Percentiles rank a stretch among this genome's conserved stretches.
Evolutionary conservation across 805 yeast species (phyloP).

Genomic region (Ogataea henricii): DNA sequence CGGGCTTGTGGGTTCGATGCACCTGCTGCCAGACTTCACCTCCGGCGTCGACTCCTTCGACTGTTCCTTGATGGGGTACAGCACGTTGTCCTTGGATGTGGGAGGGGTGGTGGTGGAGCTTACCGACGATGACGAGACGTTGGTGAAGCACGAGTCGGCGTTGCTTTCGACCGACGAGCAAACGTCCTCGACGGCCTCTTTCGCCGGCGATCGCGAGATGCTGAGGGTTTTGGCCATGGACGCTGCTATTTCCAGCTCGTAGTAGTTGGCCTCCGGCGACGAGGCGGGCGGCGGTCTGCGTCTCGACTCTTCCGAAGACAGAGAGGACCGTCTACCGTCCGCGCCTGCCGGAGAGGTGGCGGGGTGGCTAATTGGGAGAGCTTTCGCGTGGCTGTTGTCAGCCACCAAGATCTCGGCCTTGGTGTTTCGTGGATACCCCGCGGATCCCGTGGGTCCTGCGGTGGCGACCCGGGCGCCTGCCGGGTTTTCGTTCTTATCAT

Average conservation of each 20-base stretch:
- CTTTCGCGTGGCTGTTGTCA: background rate
- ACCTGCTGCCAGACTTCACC: constrained; percentile 9
- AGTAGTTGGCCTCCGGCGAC: constrained; percentile 17
- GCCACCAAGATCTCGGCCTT: background rate
- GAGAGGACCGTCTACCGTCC: background rate
- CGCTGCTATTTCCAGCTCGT: constrained; percentile 47
- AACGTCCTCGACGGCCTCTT: constrained; percentile 17
- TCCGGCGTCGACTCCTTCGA: constrained; percentile 35
- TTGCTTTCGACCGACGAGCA: constrained; percentile 47
- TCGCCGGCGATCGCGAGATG: constrained; percentile 19
- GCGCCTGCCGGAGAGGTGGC: background rate
- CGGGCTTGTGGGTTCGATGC: background rate
- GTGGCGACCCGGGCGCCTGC: constrained; percentile 9
- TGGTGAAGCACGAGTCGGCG: constrained; percentile 39
- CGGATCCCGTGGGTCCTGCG: background rate
- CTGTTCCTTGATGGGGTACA: constrained; percentile 36
- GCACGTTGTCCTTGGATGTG: constrained; percentile 16
- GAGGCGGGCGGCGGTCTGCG: constrained; percentile 12
- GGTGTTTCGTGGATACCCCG: background rate
- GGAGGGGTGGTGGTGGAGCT: constrained; percentile 33
- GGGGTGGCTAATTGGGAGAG: background rate
- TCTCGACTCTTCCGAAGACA: background rate
- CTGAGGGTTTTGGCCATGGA: constrained; percentile 44
- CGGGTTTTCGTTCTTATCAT: constrained; percentile 14
- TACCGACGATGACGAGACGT: constrained; percentile 31